Evolutionary conservation across 805 yeast genomes (phyloP), one percentile per base, ranked within the genome.

Genomic region (Metschnikowia baotianmanensis): DNA sequence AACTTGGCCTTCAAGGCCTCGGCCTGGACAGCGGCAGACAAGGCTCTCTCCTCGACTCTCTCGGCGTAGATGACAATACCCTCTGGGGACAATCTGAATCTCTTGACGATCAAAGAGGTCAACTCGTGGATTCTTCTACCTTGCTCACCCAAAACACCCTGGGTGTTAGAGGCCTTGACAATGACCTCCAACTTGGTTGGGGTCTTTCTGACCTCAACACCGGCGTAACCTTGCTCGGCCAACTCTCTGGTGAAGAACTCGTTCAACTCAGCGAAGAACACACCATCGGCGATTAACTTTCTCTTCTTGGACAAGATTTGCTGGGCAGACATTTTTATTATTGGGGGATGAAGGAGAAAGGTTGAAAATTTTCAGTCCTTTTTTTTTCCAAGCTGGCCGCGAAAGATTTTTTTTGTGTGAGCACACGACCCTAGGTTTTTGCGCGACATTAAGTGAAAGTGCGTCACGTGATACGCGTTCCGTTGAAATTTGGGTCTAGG

Each of bases 161-260:
- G 95, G 69, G 97, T 90, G 86, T 89, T 91, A 69, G 97, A 88
- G 63, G 99, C 99, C 77, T 96, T 89, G 79, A 93, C 89, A 73
- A 93, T 87, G 60, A 93, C 87, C 78, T 93, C 98, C 69, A 96
- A 89, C 83, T 86, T 90, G 80, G 91, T 76, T 74, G 97, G 93
- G 71, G 97, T 88, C 69, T 87, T 86, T 80, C 98, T 87, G 73
- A 93, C 96, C 80, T 93, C 99, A 68, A 93, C 96, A 80, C 99
- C 99, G 65, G 99, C 93, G 83, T 93, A 93, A 72, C 99, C 99
- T 78, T 93, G 96, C 81, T 93, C 99, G 64, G 99, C 96, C 69
- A 93, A 86, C 78, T 93, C 99, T 82, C 99, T 91, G 83, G 97
- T 88, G 89, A 93, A 93, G 93, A 93, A 93, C 81, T 93, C 99